Evolutionary conservation across 805 yeast genomes (phyloP).

Genomic region (Wickerhamomyces pijperi): DNA sequence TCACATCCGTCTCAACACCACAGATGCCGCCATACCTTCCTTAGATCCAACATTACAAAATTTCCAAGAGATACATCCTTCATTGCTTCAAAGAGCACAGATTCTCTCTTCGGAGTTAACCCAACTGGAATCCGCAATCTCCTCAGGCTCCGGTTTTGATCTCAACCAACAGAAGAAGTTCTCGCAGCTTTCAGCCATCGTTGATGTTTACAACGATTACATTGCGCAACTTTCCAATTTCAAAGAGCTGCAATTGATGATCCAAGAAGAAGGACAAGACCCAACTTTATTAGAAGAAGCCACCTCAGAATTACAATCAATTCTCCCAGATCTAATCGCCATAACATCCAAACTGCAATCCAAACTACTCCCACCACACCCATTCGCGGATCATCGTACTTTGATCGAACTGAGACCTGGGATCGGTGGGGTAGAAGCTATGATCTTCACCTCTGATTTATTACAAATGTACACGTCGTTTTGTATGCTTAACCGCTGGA

Average conservation of each 20-base stretch:
- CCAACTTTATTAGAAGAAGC: slow-evolving; percentile 50
- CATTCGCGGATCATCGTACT: slow-evolving; percentile 66
- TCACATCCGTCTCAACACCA: no score
- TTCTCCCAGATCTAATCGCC: slow-evolving; percentile 32
- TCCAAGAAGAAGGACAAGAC: slow-evolving; percentile 28
- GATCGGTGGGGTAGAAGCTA: slow-evolving; percentile 92
- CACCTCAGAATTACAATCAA: slow-evolving; percentile 37
- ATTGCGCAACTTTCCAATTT: slow-evolving; percentile 15
- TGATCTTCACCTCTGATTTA: slow-evolving; percentile 72
- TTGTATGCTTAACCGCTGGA: slow-evolving; percentile 61
- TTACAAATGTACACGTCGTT: slow-evolving; percentile 72
- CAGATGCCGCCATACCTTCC: no score
- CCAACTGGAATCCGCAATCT: slow-evolving; percentile 28
- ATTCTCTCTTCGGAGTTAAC: slow-evolving; percentile 28
- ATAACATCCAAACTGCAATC: slow-evolving; percentile 37
- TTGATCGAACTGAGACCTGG: slow-evolving; percentile 87
- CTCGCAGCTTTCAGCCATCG: slow-evolving; percentile 32
- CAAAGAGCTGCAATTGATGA: slow-evolving; percentile 32
- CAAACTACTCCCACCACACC: slow-evolving; percentile 63
- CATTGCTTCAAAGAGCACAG: slow-evolving; percentile 36
- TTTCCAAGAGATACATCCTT: slow-evolving; percentile 34
- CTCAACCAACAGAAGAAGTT: slow-evolving; percentile 37
- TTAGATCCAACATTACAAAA: background rate
- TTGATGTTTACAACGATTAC: slow-evolving; percentile 30
- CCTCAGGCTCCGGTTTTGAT: slow-evolving; percentile 31